Base-by-base conservation (phyloP, 225 moss, liverwort and hornwort genomes). In the Pseudisothecium myosuroides region DNA sequence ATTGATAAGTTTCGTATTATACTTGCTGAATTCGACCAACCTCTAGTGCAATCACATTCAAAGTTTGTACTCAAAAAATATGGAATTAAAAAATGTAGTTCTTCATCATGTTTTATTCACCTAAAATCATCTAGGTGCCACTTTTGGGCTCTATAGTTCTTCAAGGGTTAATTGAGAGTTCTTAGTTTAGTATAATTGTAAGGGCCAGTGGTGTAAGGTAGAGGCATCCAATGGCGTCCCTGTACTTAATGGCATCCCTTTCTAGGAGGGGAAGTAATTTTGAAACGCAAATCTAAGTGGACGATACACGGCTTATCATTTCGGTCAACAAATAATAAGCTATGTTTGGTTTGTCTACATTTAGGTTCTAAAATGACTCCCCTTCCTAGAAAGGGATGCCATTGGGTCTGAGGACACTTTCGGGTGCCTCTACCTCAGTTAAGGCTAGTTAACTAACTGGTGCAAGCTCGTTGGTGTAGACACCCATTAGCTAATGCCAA, bases 1-100 rank as follows among this genome's bases (percentile, higher is more conserved):
- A 24, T 39, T 71, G 69, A 71, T 41, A 41, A 71, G 26, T 71
- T 41, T 26, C 2, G 1, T 2, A 4, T 41, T 3, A 15, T 8
- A 41, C 39, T 23, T 39, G 23, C 3, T 39, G 2, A 39, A 24
- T 24, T 41, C 2, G 1, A 24, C 4, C 26, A 14, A 24, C 69
- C 26, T 41, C 0, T 14, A 0, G 0, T 41, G 3, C 14, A 69
- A 69, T 24, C 0, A 39, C 39, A n/a, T 68, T 68, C 2, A 41
- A 24, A 69, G 14, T n/a, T n/a, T n/a, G n/a, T 69, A 68, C 22
- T 68, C 7, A 23, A 68, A 39, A 8, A 7, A 22, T 7, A 4
- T 16, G 6, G 4, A 13, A 24, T 69, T 7, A 71, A 71, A 20
- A 24, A 71, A 26, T 41, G 9, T 24, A 71, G 8, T 41, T 71